Evolutionary conservation across 2,329 filamentous ascomycete species (phyloP), one percentile per base, ranked within the genome.

Genomic region (Hymenoscyphus salicellus): DNA sequence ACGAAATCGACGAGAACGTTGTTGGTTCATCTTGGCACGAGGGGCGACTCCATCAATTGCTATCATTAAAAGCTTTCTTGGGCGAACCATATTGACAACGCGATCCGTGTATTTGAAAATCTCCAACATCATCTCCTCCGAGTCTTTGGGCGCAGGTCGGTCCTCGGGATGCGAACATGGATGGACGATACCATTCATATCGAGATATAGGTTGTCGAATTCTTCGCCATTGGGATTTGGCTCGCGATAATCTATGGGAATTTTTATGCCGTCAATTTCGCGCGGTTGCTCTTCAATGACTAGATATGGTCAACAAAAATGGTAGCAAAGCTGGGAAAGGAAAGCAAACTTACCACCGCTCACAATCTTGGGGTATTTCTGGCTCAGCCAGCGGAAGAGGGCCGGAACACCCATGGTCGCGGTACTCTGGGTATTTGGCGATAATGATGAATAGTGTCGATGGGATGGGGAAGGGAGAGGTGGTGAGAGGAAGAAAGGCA

Each of bases 161-260:
- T 98, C 94, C 77, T 99, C 95, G 0, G 95, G 95, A 79, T 99
- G 95, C 57, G 94, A 97, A 80, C 95, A 99, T 36, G 96, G 96
- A 81, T 99, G 95, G 43, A 99, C 95, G 71, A 99, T 99, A 76
- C 95, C 96, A 78, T 99, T 99, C 94, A 99, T 98, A 75, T 99
- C 95, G 68, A 99, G 86, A 75, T 99, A 99, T 5, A 99, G 83
- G 74, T 99, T 99, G 80, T 99, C 94, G 74, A 97, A 91, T 78
- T 99, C 95, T 79, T 98, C 94, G 76, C 93, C 93, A 79, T 99
- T 99, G 2, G 96, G 96, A 75, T 99, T 99, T 5, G 92, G 88
- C 46, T 86, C 82, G 6, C 90, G 93, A 11, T 87, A 88, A 76
- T 99, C 93, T 66, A 98, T 86, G 1, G 95, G 95, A 64, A 97